These are phyloP conservation scores for Malus domestica DNA, from an alignment of 306 rosid genomes.

Conservation along the genomic window DNA sequence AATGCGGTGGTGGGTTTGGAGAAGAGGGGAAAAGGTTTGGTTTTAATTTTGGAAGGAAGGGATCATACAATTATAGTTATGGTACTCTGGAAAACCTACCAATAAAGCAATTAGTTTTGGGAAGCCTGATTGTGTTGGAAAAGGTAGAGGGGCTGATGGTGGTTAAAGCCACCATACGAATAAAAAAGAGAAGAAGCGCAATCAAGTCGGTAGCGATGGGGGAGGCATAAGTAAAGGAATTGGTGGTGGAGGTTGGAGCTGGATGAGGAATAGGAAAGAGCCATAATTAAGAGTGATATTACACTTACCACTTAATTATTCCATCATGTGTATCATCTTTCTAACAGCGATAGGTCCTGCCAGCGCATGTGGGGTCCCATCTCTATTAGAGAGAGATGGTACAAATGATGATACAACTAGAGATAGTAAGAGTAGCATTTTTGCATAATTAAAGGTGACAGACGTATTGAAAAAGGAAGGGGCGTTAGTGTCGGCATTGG, in stretches of 20 bases:
- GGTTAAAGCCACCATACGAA: background rate
- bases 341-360: too few relatives aligned
- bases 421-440: too few relatives aligned
- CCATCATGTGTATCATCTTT: too few relatives aligned
- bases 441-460: too few relatives aligned
- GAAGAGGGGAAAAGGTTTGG: constrained; percentile 18
- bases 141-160: background rate
- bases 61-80: background rate
- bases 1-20: constrained; percentile 7
- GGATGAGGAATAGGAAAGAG: background rate
- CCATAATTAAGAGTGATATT: too few relatives aligned
- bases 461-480: background rate
- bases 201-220: background rate
- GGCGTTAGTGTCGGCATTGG: background rate
- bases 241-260: background rate
- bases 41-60: background rate
- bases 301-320: too few relatives aligned
- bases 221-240: background rate
- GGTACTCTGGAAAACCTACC: background rate
- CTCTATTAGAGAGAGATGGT: too few relatives aligned
- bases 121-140: constrained; percentile 17
- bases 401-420: too few relatives aligned
- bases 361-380: too few relatives aligned
- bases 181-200: background rate
- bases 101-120: background rate